Conservation (phyloP, 805 yeast species). For the Metschnikowia anglica region DNA sequence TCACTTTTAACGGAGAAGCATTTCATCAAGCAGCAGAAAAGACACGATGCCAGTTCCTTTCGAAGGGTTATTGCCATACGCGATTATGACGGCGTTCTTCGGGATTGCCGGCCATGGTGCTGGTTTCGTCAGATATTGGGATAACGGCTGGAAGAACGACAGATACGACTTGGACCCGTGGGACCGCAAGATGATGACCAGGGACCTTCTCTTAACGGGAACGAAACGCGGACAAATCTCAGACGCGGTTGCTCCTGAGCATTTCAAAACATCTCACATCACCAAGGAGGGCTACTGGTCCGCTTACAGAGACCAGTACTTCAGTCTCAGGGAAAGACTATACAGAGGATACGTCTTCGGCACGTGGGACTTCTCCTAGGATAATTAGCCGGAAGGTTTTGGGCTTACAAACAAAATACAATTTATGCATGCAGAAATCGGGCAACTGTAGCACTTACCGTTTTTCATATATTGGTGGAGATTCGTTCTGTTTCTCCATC, state of each 20-base stretch:
- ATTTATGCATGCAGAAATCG: conserved; percentile 2
- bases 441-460: too few species aligned
- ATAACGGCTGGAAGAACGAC: conserved; percentile 49
- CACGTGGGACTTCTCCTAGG: conserved; percentile 41
- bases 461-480: too few species aligned
- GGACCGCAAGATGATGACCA: conserved; percentile 55
- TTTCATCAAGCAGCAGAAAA: conserved; percentile 16
- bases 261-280: conserved; percentile 63
- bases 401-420: conserved; percentile 8
- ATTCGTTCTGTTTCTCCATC: too few species aligned
- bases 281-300: conserved; percentile 42
- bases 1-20: too few species aligned
- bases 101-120: conserved; percentile 48
- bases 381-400: not conserved
- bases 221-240: conserved; percentile 65
- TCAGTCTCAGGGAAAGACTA: conserved; percentile 46
- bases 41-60: conserved; percentile 46
- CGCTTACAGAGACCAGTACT: conserved; percentile 48
- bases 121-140: conserved; percentile 47
- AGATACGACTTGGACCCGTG: conserved; percentile 44
- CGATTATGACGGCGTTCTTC: conserved; percentile 46
- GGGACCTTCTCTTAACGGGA: conserved; percentile 80
- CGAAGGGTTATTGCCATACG: conserved; percentile 47
- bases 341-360: conserved; percentile 48
- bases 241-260: conserved; percentile 69